Percentiles rank a stretch among this genome's conserved stretches.
Evolutionary conservation across 176 grass and related monocot species (phyloP).

Genomic region (Phoenix roebelenii): DNA sequence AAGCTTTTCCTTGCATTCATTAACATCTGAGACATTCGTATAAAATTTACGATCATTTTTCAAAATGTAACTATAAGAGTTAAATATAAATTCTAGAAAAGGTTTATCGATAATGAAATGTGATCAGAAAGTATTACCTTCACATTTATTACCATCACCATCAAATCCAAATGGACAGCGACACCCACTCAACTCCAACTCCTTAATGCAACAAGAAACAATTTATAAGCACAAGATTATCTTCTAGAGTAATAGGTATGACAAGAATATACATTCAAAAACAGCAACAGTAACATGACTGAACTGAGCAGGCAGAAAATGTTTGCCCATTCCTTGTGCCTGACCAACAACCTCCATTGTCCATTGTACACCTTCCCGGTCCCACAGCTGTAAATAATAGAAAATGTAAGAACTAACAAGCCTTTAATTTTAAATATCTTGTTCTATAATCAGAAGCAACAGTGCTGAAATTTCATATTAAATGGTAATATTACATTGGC

Average conservation of each 20-base stretch:
- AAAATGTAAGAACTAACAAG: no score
- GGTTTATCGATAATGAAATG: no score
- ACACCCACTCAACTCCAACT: constrained; percentile 48
- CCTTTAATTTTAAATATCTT: no score
- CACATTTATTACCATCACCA: constrained; percentile 59
- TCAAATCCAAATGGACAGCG: constrained; percentile 57
- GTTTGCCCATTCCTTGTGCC: constrained; percentile 37
- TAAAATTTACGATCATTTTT: background rate
- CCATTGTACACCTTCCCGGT: constrained; percentile 61
- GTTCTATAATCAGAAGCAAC: no score
- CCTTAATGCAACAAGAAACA: constrained; percentile 22
- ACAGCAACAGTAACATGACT: background rate
- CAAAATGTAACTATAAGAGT: no score
- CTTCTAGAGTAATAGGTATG: no score
- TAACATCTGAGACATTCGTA: constrained; percentile 37
- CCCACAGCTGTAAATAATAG: constrained; percentile 44
- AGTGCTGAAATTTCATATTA: no score
- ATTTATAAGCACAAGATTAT: no score
- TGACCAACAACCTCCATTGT: constrained; percentile 80
- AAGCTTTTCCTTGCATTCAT: constrained; percentile 74
- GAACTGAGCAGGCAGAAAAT: constrained; percentile 77
- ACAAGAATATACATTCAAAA: no score
- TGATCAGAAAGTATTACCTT: constrained; percentile 24
- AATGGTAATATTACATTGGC: no score
- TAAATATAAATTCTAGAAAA: no score